phyloP scores from a whole-genome alignment of 108 stramenopile genomes.

The Skeletonema menzelii region DNA sequence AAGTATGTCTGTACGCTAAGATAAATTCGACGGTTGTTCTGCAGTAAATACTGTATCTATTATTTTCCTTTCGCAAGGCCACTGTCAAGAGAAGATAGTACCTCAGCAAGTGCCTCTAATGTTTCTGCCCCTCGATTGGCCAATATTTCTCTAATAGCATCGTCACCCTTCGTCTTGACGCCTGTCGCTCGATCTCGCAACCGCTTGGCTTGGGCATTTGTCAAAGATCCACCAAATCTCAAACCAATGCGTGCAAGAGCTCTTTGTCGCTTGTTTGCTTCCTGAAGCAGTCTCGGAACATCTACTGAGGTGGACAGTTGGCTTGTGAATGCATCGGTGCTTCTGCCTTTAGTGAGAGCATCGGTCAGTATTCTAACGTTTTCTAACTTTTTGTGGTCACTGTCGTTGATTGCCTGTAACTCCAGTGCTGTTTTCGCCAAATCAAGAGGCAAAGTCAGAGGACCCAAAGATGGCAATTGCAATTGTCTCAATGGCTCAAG shows the following conservation, averaged over 20 bases:
- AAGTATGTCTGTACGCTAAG: too few relatives aligned
- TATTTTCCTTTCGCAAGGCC: not conserved
- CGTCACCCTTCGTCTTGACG: not conserved
- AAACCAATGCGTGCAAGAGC: conserved; percentile 43
- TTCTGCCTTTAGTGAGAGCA: conserved; percentile 19
- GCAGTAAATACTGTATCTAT: not conserved
- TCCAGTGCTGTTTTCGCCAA: conserved; percentile 21
- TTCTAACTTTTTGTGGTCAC: conserved; percentile 23
- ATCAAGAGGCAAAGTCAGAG: conserved; percentile 22
- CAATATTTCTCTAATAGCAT: conserved; percentile 11
- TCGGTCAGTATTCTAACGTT: conserved; percentile 38
- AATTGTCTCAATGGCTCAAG: conserved; percentile 29
- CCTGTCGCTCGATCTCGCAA: conserved; percentile 39
- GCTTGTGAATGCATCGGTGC: conserved; percentile 8
- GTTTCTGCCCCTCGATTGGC: conserved; percentile 17
- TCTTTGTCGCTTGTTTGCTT: conserved; percentile 35
- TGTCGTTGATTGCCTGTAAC: conserved; percentile 15
- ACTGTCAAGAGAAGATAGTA: conserved; percentile 8
- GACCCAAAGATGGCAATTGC: conserved; percentile 5
- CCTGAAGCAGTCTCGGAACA: conserved; percentile 13
- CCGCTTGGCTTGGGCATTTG: conserved; percentile 27
- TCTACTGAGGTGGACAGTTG: not conserved
- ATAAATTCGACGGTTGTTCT: too few relatives aligned
- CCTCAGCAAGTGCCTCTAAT: conserved; percentile 14
- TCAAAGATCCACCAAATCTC: conserved; percentile 34